A percentile compares a stretch with the other conserved stretches of the same genome.
Evolutionary conservation across 768 basidiomycete genomes (phyloP).

Genomic region (Jaapia argillacea): DNA sequence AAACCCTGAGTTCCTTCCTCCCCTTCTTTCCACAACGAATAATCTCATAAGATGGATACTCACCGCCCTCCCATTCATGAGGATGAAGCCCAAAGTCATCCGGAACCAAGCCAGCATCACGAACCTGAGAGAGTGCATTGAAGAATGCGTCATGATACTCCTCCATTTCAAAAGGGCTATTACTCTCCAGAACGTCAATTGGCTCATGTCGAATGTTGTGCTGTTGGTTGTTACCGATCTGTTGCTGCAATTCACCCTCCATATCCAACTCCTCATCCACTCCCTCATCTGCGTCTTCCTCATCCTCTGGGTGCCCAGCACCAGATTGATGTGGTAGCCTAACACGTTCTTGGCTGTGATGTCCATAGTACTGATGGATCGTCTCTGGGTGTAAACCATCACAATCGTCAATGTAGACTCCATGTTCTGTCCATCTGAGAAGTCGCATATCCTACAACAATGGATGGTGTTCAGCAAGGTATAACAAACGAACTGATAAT

Average conservation of each 20-base stretch:
- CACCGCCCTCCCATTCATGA: slow-evolving; percentile 5
- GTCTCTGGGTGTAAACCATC: slow-evolving; percentile 8
- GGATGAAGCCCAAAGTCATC: neutral
- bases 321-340: slow-evolving; percentile 3
- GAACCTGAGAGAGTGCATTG: neutral
- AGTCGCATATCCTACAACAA: slow-evolving; percentile 11
- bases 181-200: neutral
- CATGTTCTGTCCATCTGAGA: slow-evolving; percentile 9
- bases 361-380: slow-evolving; percentile 9
- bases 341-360: neutral
- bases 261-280: neutral
- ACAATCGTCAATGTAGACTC: slow-evolving; percentile 9
- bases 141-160: neutral
- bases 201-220: neutral
- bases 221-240: neutral
- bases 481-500: neutral
- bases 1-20: too few relatives aligned
- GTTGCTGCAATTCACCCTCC: neutral
- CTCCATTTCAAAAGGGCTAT: neutral
- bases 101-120: slow-evolving; percentile 1
- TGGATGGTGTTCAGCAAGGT: neutral
- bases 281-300: neutral
- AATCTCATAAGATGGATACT: slow-evolving; percentile 1
- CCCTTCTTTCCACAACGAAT: neutral
- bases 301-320: slow-evolving; percentile 8